phyloP scores from a whole-genome alignment of 257 asterid genomes.

The Forsythia suspensa region DNA sequence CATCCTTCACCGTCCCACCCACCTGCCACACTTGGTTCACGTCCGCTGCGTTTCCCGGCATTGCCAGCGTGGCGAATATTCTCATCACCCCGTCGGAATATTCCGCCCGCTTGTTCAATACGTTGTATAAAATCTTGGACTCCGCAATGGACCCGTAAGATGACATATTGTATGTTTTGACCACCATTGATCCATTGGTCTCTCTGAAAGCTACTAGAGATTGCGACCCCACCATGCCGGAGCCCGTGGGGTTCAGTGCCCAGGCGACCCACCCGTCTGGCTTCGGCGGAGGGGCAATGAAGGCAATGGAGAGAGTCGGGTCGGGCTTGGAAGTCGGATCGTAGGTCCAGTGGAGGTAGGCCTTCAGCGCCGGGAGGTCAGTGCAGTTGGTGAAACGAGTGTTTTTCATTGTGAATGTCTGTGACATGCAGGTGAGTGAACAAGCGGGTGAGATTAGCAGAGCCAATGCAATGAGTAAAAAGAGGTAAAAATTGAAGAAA shows the following conservation, averaged over 20 bases:
- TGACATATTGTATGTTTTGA: slow-evolving; percentile 53
- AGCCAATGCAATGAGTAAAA: slow-evolving; percentile 7
- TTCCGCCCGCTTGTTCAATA: slow-evolving; percentile 33
- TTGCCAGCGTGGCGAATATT: slow-evolving; percentile 54
- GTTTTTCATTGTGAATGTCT: slow-evolving; percentile 19
- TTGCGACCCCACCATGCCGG: slow-evolving; percentile 71
- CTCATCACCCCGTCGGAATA: slow-evolving; percentile 26
- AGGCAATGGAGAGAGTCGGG: slow-evolving; percentile 53
- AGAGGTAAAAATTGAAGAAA: background rate
- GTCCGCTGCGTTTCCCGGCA: slow-evolving; percentile 40
- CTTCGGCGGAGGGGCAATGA: slow-evolving; percentile 53
- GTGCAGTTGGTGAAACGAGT: slow-evolving; percentile 25
- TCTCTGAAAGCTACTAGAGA: slow-evolving; percentile 51
- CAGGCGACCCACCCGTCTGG: slow-evolving; percentile 70
- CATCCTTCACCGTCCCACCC: slow-evolving; percentile 40
- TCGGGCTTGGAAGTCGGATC: slow-evolving; percentile 8
- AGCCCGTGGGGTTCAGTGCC: slow-evolving; percentile 59
- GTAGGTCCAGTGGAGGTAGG: slow-evolving; percentile 43
- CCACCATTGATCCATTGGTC: slow-evolving; percentile 46
- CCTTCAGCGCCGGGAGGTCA: slow-evolving; percentile 30
- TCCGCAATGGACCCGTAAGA: slow-evolving; percentile 38
- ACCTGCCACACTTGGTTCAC: slow-evolving; percentile 82
- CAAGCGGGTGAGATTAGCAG: slow-evolving; percentile 24
- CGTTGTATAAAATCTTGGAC: slow-evolving; percentile 39
- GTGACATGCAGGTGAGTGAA: slow-evolving; percentile 28